These are phyloP conservation scores for Tetracentron sinense DNA, from an alignment of 164 flowering plant species.

Conservation along the genomic window DNA sequence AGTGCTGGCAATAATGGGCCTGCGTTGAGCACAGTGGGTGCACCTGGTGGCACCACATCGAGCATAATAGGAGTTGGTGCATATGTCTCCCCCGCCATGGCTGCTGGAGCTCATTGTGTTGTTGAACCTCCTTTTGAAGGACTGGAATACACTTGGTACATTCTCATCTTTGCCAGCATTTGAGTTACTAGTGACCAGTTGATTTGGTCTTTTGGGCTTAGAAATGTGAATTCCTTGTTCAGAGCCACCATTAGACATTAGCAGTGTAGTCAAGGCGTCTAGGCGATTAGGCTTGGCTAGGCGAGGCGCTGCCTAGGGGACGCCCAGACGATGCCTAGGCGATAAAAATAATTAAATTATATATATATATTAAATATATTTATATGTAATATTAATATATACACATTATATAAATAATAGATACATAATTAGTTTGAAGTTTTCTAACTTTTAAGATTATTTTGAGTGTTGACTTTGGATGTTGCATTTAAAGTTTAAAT, in stretches of 20 bases:
- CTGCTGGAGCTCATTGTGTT: conserved; percentile 79
- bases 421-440: no score
- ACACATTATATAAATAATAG: no score
- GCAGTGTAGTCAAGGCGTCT: no score
- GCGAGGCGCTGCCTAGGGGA: no score
- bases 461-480: no score
- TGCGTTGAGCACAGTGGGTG: conserved; percentile 93
- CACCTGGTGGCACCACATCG: conserved; percentile 97
- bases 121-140: conserved; percentile 76
- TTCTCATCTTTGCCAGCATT: background rate
- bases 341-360: no score
- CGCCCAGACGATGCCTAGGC: no score
- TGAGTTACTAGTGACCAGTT: conserved; percentile 10
- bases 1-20: conserved; percentile 99
- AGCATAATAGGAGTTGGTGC: conserved; percentile 91
- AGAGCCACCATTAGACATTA: background rate
- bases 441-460: no score
- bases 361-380: no score
- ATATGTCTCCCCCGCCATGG: conserved; percentile 80
- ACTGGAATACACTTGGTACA: conserved; percentile 73
- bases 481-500: no score
- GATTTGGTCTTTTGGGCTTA: background rate
- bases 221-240: background rate
- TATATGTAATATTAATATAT: no score
- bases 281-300: no score